Evolutionary conservation across 768 basidiomycete species (phyloP).

Genomic region (Cantharellus cinnabarinus): DNA sequence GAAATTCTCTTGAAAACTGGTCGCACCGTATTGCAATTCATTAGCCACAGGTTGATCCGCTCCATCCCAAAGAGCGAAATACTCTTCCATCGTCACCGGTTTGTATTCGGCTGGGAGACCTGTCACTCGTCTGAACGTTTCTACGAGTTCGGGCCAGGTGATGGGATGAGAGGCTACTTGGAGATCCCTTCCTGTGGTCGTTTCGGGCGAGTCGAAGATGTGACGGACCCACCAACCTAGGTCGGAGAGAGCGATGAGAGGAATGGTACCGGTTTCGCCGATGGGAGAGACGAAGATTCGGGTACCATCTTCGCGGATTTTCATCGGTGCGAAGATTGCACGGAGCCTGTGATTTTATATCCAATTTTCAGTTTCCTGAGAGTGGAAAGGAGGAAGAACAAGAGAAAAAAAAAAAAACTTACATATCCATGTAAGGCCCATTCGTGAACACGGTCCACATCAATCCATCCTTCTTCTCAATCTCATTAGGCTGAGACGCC

Average conservation of each 20-base stretch:
- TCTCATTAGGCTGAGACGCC: not conserved
- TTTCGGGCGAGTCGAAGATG: slow-evolving; percentile 19
- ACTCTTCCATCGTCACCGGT: slow-evolving; percentile 18
- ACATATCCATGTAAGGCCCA: slow-evolving; percentile 25
- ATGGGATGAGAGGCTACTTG: slow-evolving; percentile 21
- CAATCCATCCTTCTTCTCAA: slow-evolving; percentile 8
- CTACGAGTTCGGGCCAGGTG: slow-evolving; percentile 19
- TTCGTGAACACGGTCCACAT: slow-evolving; percentile 23
- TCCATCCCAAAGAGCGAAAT: slow-evolving; percentile 16
- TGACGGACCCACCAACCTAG: slow-evolving; percentile 24
- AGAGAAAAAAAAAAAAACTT: too few relatives aligned
- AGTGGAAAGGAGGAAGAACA: too few relatives aligned
- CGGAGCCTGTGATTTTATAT: not conserved
- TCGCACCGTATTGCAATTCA: slow-evolving; percentile 11
- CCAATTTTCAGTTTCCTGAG: not conserved
- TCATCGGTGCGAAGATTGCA: not conserved
- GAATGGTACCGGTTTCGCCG: slow-evolving; percentile 17
- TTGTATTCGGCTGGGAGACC: slow-evolving; percentile 19
- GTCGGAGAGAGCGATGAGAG: slow-evolving; percentile 23
- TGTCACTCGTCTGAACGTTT: slow-evolving; percentile 22
- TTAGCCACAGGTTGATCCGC: slow-evolving; percentile 17
- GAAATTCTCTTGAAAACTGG: slow-evolving; percentile 19
- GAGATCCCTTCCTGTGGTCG: slow-evolving; percentile 21
- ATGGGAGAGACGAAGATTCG: slow-evolving; percentile 22
- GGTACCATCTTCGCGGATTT: slow-evolving; percentile 19